phyloP scores from a whole-genome alignment of 2,329 filamentous ascomycete genomes.

The Zymoseptoria ardabiliae region DNA sequence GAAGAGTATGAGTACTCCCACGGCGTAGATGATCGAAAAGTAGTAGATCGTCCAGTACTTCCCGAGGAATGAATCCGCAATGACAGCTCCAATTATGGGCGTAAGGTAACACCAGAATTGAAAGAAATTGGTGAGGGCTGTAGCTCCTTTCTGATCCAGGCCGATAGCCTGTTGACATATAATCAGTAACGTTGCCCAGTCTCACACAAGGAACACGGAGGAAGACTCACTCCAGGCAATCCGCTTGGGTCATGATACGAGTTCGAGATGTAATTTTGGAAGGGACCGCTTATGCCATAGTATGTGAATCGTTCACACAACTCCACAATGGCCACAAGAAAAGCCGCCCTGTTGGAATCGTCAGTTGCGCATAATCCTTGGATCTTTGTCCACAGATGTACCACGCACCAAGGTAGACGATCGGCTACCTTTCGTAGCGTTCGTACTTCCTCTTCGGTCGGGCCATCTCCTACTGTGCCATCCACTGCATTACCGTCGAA shows the following conservation, averaged over 20 bases:
- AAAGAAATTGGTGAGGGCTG: conserved; percentile 37
- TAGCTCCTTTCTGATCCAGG: conserved; percentile 34
- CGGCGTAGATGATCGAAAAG: conserved; percentile 54
- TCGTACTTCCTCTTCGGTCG: conserved; percentile 35
- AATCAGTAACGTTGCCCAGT: background rate
- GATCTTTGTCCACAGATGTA: background rate
- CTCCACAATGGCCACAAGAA: conserved; percentile 17
- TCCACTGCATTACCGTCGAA: background rate
- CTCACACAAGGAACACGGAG: background rate
- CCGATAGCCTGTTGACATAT: conserved; percentile 20
- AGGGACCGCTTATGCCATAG: conserved; percentile 26
- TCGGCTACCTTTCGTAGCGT: conserved; percentile 39
- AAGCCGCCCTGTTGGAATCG: conserved; percentile 5
- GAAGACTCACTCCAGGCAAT: conserved; percentile 9
- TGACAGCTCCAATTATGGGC: conserved; percentile 16
- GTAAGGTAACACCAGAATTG: conserved; percentile 33
- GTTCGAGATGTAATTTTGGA: conserved; percentile 42
- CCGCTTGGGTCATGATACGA: conserved; percentile 33
- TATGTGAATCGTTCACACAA: conserved; percentile 22
- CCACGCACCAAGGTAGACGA: conserved; percentile 36
- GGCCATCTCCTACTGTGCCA: conserved; percentile 18
- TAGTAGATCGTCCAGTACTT: conserved; percentile 64
- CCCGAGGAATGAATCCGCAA: conserved; percentile 45
- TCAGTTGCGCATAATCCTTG: background rate
- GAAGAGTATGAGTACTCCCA: conserved; percentile 60